These are phyloP conservation scores for Colletotrichum sp. DNA, from an alignment of 2,329 filamentous ascomycete genomes.

Conservation along the genomic window DNA sequence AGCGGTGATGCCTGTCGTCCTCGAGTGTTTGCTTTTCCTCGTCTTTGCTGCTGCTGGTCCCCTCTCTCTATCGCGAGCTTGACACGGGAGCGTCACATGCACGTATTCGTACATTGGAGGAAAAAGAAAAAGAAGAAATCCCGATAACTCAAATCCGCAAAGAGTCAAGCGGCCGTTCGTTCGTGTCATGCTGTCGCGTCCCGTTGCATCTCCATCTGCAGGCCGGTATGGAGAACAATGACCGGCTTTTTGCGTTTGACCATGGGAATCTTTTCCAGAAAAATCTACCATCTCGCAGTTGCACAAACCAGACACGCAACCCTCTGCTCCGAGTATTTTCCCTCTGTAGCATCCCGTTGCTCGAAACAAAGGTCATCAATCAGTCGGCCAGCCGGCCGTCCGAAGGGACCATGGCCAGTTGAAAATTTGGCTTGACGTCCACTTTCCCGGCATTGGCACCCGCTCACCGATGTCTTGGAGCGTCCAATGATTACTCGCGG, in stretches of 20 bases:
- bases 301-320: neutral
- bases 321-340: neutral
- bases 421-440: neutral
- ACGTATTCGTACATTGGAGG: neutral
- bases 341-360: neutral
- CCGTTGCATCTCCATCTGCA: neutral
- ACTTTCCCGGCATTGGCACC: neutral
- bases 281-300: neutral
- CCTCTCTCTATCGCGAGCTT: neutral
- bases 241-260: neutral
- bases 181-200: neutral
- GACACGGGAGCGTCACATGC: neutral
- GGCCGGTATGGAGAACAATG: neutral
- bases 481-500: neutral
- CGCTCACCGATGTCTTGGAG: conserved; percentile 11
- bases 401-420: neutral
- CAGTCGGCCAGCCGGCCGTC: neutral
- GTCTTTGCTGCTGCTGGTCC: neutral
- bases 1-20: neutral
- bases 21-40: conserved; percentile 3
- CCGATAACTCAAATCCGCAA: neutral
- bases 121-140: neutral
- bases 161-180: neutral
- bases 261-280: neutral
- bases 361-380: neutral